Conservation (phyloP, 2,329 filamentous ascomycete species). For the Didymella pomorum region DNA sequence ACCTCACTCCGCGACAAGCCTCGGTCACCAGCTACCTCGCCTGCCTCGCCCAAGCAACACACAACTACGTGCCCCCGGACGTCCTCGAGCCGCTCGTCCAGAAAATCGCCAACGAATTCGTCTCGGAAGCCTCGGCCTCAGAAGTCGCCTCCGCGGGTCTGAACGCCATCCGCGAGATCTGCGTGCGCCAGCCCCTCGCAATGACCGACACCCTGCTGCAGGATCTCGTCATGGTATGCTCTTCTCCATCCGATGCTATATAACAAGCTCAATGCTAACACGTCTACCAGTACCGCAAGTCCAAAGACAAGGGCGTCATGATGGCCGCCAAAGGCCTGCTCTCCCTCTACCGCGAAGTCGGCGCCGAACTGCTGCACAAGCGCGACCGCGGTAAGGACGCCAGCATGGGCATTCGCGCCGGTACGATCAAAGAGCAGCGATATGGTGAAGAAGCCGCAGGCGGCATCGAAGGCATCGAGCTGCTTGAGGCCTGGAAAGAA, state of each 20-base stretch:
- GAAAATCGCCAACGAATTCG: slow-evolving; percentile 98
- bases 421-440: slow-evolving; percentile 76
- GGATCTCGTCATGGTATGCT: slow-evolving; percentile 76
- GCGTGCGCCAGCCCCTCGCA: slow-evolving; percentile 88
- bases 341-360: slow-evolving; percentile 89
- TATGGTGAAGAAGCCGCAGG: slow-evolving; percentile 85
- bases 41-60: slow-evolving; percentile 88
- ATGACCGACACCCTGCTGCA: slow-evolving; percentile 97
- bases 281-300: slow-evolving; percentile 74
- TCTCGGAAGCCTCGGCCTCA: slow-evolving; percentile 88
- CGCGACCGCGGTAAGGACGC: slow-evolving; percentile 92
- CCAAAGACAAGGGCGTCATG: slow-evolving; percentile 98
- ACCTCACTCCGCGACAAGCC: slow-evolving; percentile 82
- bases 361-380: slow-evolving; percentile 86
- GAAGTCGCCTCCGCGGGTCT: slow-evolving; percentile 92
- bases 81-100: slow-evolving; percentile 87
- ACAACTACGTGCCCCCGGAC: slow-evolving; percentile 91
- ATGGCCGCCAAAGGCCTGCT: slow-evolving; percentile 96
- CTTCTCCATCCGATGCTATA: neutral
- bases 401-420: slow-evolving; percentile 78
- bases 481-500: slow-evolving; percentile 92
- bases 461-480: slow-evolving; percentile 90
- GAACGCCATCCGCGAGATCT: slow-evolving; percentile 94
- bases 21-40: slow-evolving; percentile 93
- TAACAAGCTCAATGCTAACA: slow-evolving; percentile 13